Conservation (phyloP, 2,329 filamentous ascomycete species). For the Aspergillus bombycis region DNA sequence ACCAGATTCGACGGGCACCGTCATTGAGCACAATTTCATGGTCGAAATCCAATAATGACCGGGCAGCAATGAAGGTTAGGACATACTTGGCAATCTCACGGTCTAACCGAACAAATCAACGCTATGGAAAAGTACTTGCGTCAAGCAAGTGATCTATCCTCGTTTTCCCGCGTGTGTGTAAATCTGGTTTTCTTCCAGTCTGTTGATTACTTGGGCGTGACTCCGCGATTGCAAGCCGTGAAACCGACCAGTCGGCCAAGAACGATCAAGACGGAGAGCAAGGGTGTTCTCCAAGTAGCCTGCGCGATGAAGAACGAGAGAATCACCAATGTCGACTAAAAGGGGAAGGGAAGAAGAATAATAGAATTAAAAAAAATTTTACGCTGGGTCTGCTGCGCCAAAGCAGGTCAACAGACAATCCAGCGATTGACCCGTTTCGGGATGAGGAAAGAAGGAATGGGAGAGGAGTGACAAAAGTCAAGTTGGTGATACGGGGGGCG, state of each 20-base stretch:
- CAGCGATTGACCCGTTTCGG: slow-evolving; percentile 3
- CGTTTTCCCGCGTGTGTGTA: too few relatives aligned
- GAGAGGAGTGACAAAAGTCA: background rate
- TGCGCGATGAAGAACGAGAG: background rate
- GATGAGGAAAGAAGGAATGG: background rate
- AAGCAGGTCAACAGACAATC: background rate
- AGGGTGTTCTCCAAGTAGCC: background rate
- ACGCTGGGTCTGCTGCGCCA: background rate
- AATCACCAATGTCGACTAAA: background rate
- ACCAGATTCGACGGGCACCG: background rate
- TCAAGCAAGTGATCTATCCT: background rate
- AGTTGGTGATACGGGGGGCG: slow-evolving; percentile 3
- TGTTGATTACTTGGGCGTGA: background rate
- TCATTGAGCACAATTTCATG: background rate
- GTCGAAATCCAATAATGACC: background rate
- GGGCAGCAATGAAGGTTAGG: background rate
- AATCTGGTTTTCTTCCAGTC: background rate
- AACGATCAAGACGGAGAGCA: background rate
- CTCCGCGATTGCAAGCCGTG: background rate
- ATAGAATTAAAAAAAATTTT: background rate
- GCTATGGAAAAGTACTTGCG: background rate
- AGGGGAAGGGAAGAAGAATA: background rate
- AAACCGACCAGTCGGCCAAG: slow-evolving; percentile 1
- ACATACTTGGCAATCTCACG: background rate
- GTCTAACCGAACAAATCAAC: background rate